Evolutionary conservation across 2,329 filamentous ascomycete genomes (phyloP).

Genomic region (Aspergillus flavus): DNA sequence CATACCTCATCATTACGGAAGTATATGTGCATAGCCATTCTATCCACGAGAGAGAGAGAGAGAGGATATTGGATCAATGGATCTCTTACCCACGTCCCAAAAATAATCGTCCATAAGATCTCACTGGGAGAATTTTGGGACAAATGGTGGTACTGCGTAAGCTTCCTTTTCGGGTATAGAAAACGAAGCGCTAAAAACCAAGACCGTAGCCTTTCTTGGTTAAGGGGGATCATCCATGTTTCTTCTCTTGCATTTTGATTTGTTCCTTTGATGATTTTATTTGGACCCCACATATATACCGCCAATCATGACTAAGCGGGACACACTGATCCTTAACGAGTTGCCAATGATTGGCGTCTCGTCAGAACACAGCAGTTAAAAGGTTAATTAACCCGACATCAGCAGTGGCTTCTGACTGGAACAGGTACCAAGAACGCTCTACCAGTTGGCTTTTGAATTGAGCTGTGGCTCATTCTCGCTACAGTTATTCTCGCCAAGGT

Average conservation of each 20-base stretch:
- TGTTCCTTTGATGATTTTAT: background rate
- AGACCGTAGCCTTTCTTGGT: background rate
- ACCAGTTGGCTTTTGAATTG: background rate
- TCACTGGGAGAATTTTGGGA: background rate
- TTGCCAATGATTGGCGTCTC: background rate
- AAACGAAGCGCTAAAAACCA: background rate
- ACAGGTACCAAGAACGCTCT: background rate
- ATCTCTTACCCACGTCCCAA: background rate
- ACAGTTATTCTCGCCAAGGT: background rate
- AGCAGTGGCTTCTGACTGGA: background rate
- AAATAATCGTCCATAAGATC: constrained; percentile 1
- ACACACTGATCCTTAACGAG: background rate
- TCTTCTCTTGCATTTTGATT: background rate
- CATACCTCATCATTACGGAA: background rate
- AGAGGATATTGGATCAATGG: background rate
- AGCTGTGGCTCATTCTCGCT: background rate
- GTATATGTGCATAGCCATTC: background rate
- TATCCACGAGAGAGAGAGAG: background rate
- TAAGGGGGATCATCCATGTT: background rate
- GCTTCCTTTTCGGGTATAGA: constrained; percentile 1
- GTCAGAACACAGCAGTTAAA: background rate
- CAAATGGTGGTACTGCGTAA: constrained; percentile 5
- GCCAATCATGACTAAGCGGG: constrained; percentile 14
- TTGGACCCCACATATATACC: background rate
- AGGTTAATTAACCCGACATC: background rate